Conservation (phyloP, 2,329 filamentous ascomycete genomes). For the Dactylonectria estremocensis region DNA sequence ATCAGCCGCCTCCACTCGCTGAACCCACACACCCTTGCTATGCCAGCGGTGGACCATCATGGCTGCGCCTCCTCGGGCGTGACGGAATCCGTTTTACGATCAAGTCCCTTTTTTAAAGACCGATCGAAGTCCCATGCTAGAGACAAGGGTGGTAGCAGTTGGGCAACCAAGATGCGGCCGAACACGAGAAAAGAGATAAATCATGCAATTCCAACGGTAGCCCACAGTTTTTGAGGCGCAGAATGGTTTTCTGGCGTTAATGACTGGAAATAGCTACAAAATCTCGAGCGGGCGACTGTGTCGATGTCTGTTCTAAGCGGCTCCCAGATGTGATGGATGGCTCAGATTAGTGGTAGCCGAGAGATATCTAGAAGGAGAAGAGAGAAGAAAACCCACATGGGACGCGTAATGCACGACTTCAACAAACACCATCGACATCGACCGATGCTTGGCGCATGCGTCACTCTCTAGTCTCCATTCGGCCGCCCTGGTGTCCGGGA, state of each 20-base stretch:
- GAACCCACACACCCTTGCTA: background rate
- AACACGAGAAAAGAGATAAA: background rate
- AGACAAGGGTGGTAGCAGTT: background rate
- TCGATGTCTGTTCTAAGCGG: background rate
- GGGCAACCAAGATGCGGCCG: background rate
- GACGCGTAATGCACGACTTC: slow-evolving; percentile 19
- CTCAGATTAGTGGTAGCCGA: background rate
- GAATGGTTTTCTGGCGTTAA: background rate
- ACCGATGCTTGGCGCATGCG: slow-evolving; percentile 6
- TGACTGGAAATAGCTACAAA: background rate
- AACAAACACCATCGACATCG: slow-evolving; percentile 7
- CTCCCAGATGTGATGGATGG: background rate
- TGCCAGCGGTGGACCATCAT: slow-evolving; percentile 2
- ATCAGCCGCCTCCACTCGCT: background rate
- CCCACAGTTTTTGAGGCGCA: background rate
- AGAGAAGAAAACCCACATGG: slow-evolving; percentile 4
- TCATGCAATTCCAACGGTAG: background rate
- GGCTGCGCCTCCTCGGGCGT: slow-evolving; percentile 11
- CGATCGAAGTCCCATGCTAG: too few relatives aligned
- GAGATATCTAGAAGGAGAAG: background rate
- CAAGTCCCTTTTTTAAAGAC: background rate
- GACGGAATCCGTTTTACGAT: slow-evolving; percentile 8
- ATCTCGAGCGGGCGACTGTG: background rate
- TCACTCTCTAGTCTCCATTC: slow-evolving; percentile 6
- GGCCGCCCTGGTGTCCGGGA: background rate